Evolutionary conservation across 768 basidiomycete species (phyloP).

Genomic region (Mrakia blollopis): DNA sequence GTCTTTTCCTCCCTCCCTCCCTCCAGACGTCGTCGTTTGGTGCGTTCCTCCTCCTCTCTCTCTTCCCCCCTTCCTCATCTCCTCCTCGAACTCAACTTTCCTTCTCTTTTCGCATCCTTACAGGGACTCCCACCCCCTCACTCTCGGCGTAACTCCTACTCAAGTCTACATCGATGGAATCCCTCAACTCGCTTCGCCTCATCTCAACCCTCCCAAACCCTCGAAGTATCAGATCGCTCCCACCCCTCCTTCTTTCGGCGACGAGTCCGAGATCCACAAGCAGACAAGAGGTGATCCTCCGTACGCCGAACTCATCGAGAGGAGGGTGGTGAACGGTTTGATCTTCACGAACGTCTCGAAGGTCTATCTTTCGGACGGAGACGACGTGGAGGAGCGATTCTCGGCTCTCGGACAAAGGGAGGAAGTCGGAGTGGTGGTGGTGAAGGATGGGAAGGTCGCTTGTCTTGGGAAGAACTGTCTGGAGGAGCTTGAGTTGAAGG

Average conservation of each 20-base stretch:
- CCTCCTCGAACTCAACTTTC: background rate
- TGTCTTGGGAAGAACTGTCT: slow-evolving; percentile 49
- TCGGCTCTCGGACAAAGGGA: background rate
- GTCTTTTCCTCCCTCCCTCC: background rate
- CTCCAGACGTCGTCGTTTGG: slow-evolving; percentile 56
- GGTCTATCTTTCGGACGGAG: slow-evolving; percentile 46
- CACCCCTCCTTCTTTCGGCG: slow-evolving; percentile 63
- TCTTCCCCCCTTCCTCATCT: background rate
- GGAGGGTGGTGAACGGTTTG: slow-evolving; percentile 42
- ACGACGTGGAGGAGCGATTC: slow-evolving; percentile 36
- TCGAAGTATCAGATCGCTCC: slow-evolving; percentile 54
- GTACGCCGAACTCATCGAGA: slow-evolving; percentile 15
- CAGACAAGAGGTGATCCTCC: slow-evolving; percentile 39
- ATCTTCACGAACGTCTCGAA: slow-evolving; percentile 63
- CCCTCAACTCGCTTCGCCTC: slow-evolving; percentile 51
- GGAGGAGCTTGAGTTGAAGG: slow-evolving; percentile 14
- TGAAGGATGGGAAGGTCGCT: slow-evolving; percentile 54
- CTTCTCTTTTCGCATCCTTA: background rate
- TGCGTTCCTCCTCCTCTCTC: background rate
- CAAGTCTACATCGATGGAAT: slow-evolving; percentile 86
- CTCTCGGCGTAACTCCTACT: slow-evolving; percentile 68
- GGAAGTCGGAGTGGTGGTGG: slow-evolving; percentile 47
- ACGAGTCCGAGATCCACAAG: slow-evolving; percentile 52
- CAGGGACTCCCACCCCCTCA: slow-evolving; percentile 59
- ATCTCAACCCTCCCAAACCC: slow-evolving; percentile 52